Evolutionary conservation across 768 basidiomycete genomes (phyloP).

Genomic region (Leccinum obscurum): DNA sequence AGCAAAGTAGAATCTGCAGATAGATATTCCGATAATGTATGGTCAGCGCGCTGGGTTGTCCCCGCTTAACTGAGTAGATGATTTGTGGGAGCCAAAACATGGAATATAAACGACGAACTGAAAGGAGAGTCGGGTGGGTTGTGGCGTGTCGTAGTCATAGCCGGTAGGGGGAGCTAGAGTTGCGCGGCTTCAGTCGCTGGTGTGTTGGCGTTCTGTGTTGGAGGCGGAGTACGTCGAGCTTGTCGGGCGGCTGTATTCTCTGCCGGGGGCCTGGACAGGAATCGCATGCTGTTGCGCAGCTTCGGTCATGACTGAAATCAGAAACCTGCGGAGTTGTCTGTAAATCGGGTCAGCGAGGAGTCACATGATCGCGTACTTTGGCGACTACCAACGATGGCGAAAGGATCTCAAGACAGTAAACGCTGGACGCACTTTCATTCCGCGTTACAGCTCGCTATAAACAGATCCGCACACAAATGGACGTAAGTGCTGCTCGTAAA

Average conservation of each 20-base stretch:
- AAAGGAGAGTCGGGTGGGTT: slow-evolving; percentile 33
- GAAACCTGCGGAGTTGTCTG: too few species aligned
- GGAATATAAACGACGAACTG: slow-evolving; percentile 73
- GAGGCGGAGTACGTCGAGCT: neutral
- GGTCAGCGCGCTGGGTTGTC: slow-evolving; percentile 65
- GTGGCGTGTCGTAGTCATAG: slow-evolving; percentile 12
- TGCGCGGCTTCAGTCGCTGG: neutral
- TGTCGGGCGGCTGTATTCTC: slow-evolving; percentile 44
- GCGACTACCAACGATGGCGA: slow-evolving; percentile 14
- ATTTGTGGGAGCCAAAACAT: slow-evolving; percentile 88
- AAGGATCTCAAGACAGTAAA: slow-evolving; percentile 38
- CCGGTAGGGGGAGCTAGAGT: slow-evolving; percentile 16
- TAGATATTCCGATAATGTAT: slow-evolving; percentile 76
- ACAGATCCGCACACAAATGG: slow-evolving; percentile 49
- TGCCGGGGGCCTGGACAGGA: slow-evolving; percentile 68
- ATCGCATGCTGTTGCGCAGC: slow-evolving; percentile 85
- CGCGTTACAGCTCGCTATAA: slow-evolving; percentile 53
- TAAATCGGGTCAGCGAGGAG: too few species aligned
- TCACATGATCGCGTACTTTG: too few species aligned
- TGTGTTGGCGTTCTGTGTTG: slow-evolving; percentile 4
- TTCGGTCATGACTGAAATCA: too few species aligned
- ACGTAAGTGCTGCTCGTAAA: neutral
- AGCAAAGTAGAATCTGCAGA: slow-evolving; percentile 44
- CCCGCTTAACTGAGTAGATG: slow-evolving; percentile 67
- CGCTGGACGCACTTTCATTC: slow-evolving; percentile 53